These are phyloP conservation scores for Xylaria sp. DNA, from an alignment of 2,329 filamentous ascomycete genomes.

Conservation along the genomic window DNA sequence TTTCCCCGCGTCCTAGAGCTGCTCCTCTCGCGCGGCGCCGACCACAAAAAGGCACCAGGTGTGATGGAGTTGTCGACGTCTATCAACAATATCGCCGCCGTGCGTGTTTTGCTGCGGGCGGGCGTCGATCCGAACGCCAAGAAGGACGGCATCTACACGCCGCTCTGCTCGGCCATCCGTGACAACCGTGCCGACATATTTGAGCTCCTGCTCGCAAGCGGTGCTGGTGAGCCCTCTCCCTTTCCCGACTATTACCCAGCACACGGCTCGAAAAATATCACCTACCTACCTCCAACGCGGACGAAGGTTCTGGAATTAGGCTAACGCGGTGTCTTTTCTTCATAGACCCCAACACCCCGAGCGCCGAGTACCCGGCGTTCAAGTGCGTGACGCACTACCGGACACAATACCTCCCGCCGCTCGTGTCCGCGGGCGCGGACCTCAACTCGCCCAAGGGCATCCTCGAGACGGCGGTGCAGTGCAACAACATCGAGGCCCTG, in stretches of 20 bases:
- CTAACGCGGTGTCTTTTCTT: not conserved
- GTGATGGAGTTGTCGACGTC: conserved; percentile 66
- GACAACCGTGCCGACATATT: conserved; percentile 67
- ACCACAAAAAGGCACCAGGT: conserved; percentile 61
- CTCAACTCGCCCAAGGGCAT: conserved; percentile 65
- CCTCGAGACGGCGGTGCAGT: conserved; percentile 63
- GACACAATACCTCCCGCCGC: conserved; percentile 59
- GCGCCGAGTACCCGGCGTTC: conserved; percentile 67
- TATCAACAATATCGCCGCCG: conserved; percentile 65
- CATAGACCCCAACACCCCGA: conserved; percentile 61
- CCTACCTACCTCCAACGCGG: too few relatives aligned
- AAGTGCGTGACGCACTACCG: conserved; percentile 70
- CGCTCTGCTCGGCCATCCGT: conserved; percentile 68
- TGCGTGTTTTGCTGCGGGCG: conserved; percentile 58
- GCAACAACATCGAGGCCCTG: conserved; percentile 63
- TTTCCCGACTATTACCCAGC: too few relatives aligned
- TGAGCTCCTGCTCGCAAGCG: conserved; percentile 56
- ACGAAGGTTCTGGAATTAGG: not conserved
- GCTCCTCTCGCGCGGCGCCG: conserved; percentile 61
- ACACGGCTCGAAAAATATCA: not conserved
- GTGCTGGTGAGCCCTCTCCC: conserved; percentile 43
- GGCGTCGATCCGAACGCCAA: conserved; percentile 64
- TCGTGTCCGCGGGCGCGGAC: conserved; percentile 63
- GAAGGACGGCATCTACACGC: conserved; percentile 69
- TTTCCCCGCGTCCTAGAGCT: conserved; percentile 38